Base-by-base conservation (phyloP, 306 rosid species). In the Boehmeria nivea region DNA sequence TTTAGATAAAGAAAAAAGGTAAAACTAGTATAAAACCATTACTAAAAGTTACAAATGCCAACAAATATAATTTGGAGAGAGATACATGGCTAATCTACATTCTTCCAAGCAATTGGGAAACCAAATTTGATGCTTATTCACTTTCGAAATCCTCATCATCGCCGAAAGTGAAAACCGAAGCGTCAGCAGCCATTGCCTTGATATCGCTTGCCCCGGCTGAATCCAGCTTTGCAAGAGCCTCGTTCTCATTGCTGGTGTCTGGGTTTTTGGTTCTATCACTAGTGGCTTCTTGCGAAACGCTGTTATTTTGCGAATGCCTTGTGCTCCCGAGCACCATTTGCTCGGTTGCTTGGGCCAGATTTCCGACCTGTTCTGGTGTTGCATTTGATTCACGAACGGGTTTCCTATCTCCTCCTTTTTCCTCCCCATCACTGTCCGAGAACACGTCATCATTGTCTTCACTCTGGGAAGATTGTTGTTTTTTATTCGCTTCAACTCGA, bases 131-230 rank as follows among this genome's bases (percentile, higher is more conserved):
- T 84, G 8, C 36, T 40, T 49, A 82, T 37, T 91, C 99, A 59
- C 94, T 91, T 4, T 91, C 99, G 66, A 87, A 87, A 66, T 87
- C 95, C 63, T 85, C 97, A 49, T 76, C 86, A 65, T 91, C 96
- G 53, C 93, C 96, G 12, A 91, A 91, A 40, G 85, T 54, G 75
- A 91, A 91, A 61, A 87, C 95, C 12, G 99, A 91, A 61, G 95
- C 95, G 78, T 91, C 99, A 2, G 99, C 99, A 16, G 99, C 95
- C 43, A 91, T 84, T 56, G 99, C 85, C 73, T 83, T 87, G 59
- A 91, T 66, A 33, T 87, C 89, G 58, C 62, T 79, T 43, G 57
- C 72, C 45, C 82, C 82, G 7, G 8, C 60, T 15, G 82, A 77
- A 39, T 63, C 83, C 34, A 33, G 20, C 44, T 63, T 83, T 18